Conservation (phyloP, 805 yeast species). For the Zygosaccharomyces kombuchaensis region DNA sequence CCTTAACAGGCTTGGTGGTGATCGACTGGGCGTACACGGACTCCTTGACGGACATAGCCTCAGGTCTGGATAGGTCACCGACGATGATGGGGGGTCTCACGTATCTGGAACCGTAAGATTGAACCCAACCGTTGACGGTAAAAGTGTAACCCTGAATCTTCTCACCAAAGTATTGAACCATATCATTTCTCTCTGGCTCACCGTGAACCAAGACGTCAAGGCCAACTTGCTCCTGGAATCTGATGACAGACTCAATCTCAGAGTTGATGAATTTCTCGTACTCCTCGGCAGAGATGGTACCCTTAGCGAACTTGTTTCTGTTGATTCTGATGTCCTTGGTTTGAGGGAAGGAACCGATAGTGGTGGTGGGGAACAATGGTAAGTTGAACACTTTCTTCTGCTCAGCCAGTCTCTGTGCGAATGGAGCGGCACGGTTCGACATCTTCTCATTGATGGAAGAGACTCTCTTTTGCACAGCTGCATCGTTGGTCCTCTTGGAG, state of each 20-base stretch:
- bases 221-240: conserved; percentile 99
- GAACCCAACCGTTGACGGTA: conserved; percentile 99
- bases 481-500: conserved; percentile 87
- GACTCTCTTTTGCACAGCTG: conserved; percentile 84
- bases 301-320: conserved; percentile 98
- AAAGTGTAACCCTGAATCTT: conserved; percentile 96
- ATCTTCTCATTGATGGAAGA: conserved; percentile 68
- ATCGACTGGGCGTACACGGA: conserved; percentile 98
- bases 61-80: conserved; percentile 98
- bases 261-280: conserved; percentile 94
- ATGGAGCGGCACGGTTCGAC: conserved; percentile 81
- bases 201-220: conserved; percentile 98
- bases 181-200: conserved; percentile 99
- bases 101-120: conserved; percentile 99
- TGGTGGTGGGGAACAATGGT: conserved; percentile 99
- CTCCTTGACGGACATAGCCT: conserved; percentile 98
- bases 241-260: conserved; percentile 92
- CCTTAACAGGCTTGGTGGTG: conserved; percentile 95
- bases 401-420: conserved; percentile 79
- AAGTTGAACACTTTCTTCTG: conserved; percentile 86
- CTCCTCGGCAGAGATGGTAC: conserved; percentile 90
- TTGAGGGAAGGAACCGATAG: conserved; percentile 99
- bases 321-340: conserved; percentile 97
- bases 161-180: conserved; percentile 99
- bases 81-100: conserved; percentile 99